These are phyloP conservation scores for Haplosporangium gracile DNA, from an alignment of 192 early-diverging fungal species.

Conservation along the genomic window DNA sequence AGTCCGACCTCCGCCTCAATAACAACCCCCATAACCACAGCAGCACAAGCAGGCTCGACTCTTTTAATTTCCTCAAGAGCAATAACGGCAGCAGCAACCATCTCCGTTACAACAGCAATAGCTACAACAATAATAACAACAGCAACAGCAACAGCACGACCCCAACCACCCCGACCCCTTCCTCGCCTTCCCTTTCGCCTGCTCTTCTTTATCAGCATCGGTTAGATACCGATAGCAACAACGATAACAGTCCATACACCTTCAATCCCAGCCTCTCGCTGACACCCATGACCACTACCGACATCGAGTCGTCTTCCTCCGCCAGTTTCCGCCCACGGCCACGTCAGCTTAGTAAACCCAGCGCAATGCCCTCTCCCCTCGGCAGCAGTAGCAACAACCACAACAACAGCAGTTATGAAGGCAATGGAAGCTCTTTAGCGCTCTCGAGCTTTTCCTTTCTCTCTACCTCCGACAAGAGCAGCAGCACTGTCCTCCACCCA, in stretches of 20 bases:
- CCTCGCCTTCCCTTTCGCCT: background rate
- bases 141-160: background rate
- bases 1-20: background rate
- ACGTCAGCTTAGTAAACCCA: constrained; percentile 39
- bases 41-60: background rate
- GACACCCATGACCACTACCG: constrained; percentile 29
- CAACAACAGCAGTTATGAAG: background rate
- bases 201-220: background rate
- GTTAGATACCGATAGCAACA: background rate
- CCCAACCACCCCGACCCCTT: background rate
- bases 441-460: constrained; percentile 29
- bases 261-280: constrained; percentile 12
- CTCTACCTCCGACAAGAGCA: constrained; percentile 11
- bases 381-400: constrained; percentile 1
- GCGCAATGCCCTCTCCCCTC: constrained; percentile 39
- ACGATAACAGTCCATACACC: background rate
- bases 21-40: background rate
- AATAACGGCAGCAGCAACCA: constrained; percentile 4
- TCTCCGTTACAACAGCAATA: background rate
- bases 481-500: background rate
- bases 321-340: constrained; percentile 43
- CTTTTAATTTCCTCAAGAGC: constrained; percentile 1
- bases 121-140: background rate
- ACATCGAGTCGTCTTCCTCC: constrained; percentile 46
- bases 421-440: constrained; percentile 13